Evolutionary conservation across 129 eudicot genomes (phyloP), one percentile per base, ranked within the genome.

Genomic region (Escallonia herrerae): DNA sequence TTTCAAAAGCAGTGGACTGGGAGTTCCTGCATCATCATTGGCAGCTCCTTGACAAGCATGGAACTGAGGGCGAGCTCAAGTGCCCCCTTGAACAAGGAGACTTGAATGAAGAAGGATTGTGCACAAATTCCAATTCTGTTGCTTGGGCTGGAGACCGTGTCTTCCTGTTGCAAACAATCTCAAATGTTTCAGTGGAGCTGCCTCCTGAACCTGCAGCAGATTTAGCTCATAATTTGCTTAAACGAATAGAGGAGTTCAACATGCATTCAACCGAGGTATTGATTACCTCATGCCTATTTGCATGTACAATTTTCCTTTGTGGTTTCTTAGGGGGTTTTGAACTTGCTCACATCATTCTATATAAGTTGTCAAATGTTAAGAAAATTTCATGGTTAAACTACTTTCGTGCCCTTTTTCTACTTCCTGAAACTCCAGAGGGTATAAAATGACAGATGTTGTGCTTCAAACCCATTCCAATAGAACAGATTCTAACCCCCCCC

Each of bases 181-280:
- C 96, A 60, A 91, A 83, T 65, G 97, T 91, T 7, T 87, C 97
- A 63, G 87, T 85, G 41, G 95, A 91, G 68, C 63, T 94, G 76
- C 96, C 99, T 64, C 79, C 95, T 58, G 95, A 86, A 80, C 88
- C 94, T 72, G 95, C 99, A 4, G 95, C 95, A 12, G 97, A 89
- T 47, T 71, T 94, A 58, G 97, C 97, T 60, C 88, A 84, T 72
- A 77, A 86, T 77, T 74, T 94, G 71, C 93, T 94, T 39, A 82
- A 82, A 80, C 72, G 99, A 54, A 81, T 94, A 3, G 95, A 89
- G 67, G 88, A 84, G 70, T 94, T 94, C 75, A 82, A 78, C 73
- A 89, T 89, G 99, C 95, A 94, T 75, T 81, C 87, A 11, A 86
- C 95, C 70, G 97, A 94, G 97, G 99, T 94, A 89, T 58, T 7